Base-by-base conservation (phyloP, 371 early-diverging fungal genomes). In the Mortierella sp. region DNA sequence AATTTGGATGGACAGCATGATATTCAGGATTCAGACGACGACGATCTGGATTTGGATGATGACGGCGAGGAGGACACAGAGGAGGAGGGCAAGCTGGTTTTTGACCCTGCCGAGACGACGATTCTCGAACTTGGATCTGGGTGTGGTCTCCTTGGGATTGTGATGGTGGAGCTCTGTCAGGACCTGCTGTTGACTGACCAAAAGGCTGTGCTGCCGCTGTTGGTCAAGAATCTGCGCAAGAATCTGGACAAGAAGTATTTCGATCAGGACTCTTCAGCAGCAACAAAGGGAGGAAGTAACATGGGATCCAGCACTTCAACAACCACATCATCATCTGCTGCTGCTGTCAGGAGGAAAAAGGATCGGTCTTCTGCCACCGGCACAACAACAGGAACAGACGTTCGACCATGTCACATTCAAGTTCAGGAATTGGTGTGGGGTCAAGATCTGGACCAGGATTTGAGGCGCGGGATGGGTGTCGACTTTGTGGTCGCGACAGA, bases 111-210 rank as follows among this genome's bases (percentile, higher is more conserved):
- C 10, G 69, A 71, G 41, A 82, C 82, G 4, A 74, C 64, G 8
- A 74, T 82, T 39, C 70, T 82, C 1, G 82, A 82, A 41, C 78
- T 82, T 5, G 82, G 82, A 19, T 82, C 82, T 39, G 82, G 82
- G n/a, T 82, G 82, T 64, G 82, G 82, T 4, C 61, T 82, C 13
- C 75, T 82, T 10, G 82, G 82, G 39, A 82, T 82, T 37, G 82
- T 82, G 19, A 70, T 82, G 75, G 82, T 53, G 5, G 82, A 82
- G 16, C 45, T 82, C 22, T 82, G 82, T 50, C 70, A 74, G 48
- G 69, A 72, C 22, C 40, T 82, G 19, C 37, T 82, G 16, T 61
- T 82, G 50, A 82, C 82, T 39, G 82, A 82, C 58, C 82, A 82
- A 34, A 73, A 68, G 24, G 69, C 82, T n/a, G 82, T 77, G 19